These are phyloP conservation scores for Eimeria acervulina DNA, from an alignment of 169 alveolate genomes.

Conservation along the genomic window DNA sequence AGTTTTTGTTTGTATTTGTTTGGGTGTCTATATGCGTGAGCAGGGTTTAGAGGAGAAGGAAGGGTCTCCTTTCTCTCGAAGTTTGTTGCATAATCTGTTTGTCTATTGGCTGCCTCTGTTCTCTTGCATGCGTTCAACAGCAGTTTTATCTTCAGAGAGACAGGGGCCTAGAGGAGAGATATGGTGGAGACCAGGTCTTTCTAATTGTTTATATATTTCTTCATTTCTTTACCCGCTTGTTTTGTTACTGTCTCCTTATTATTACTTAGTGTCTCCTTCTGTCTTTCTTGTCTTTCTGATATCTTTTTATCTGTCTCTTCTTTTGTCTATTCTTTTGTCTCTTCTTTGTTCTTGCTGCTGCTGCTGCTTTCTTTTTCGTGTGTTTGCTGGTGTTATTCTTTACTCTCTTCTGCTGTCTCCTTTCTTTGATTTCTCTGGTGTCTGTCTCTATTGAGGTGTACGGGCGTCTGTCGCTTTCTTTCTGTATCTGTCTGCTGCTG, in stretches of 20 bases:
- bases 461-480: too few relatives aligned
- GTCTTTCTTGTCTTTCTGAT: not conserved
- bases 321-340: not conserved
- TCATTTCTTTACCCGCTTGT: not conserved
- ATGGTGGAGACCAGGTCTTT: slow-evolving; percentile 13
- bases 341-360: not conserved
- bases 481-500: not conserved
- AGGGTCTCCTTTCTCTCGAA: slow-evolving; percentile 31
- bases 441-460: too few relatives aligned
- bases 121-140: not conserved
- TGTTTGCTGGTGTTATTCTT: too few relatives aligned
- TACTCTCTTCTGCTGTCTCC: too few relatives aligned
- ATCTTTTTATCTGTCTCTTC: not conserved
- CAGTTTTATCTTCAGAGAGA: not conserved
- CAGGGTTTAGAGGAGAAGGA: not conserved
- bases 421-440: too few relatives aligned
- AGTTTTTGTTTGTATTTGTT: too few relatives aligned
- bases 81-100: not conserved
- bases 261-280: not conserved
- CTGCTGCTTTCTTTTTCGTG: not conserved
- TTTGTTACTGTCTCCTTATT: not conserved
- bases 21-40: not conserved
- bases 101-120: not conserved
- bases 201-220: not conserved
- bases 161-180: not conserved